These are phyloP conservation scores for Phyllosticta citriasiana DNA, from an alignment of 2,329 filamentous ascomycete genomes.

Conservation along the genomic window DNA sequence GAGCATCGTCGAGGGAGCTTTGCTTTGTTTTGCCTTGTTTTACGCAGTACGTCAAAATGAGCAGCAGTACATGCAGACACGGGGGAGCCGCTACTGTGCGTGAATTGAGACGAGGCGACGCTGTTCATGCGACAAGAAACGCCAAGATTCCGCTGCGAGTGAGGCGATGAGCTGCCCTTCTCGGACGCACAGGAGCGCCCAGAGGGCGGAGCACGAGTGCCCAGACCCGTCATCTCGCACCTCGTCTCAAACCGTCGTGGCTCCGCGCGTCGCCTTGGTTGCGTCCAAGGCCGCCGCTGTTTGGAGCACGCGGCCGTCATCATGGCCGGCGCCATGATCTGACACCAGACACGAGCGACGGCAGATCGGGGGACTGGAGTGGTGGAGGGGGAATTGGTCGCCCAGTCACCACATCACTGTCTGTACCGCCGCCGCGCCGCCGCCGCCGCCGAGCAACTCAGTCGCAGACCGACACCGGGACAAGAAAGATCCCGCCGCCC, in stretches of 20 bases:
- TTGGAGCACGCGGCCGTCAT: slow-evolving; percentile 11
- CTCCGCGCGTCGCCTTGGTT: no score
- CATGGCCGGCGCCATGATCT: neutral
- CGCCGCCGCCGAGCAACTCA: neutral
- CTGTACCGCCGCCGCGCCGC: no score
- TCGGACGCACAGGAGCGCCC: neutral
- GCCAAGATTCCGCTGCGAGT: neutral
- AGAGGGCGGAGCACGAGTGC: neutral
- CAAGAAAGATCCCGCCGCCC: neutral
- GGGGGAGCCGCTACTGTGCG: neutral
- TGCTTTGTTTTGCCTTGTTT: neutral
- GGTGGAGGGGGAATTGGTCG: no score
- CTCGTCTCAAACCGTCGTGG: neutral
- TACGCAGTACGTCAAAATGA: neutral
- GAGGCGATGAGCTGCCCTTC: neutral
- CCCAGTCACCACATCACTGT: no score
- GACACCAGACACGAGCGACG: neutral
- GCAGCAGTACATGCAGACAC: neutral
- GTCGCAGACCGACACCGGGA: neutral
- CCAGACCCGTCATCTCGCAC: neutral
- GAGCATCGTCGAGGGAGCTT: slow-evolving; percentile 8
- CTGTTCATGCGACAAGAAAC: neutral
- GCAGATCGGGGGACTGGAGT: neutral
- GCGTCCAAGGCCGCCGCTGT: neutral
- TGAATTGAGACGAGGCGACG: no score